Evolutionary conservation across 1,284 basidiomycete genomes (phyloP).

Genomic region (Sanguinoderma infundibulare): DNA sequence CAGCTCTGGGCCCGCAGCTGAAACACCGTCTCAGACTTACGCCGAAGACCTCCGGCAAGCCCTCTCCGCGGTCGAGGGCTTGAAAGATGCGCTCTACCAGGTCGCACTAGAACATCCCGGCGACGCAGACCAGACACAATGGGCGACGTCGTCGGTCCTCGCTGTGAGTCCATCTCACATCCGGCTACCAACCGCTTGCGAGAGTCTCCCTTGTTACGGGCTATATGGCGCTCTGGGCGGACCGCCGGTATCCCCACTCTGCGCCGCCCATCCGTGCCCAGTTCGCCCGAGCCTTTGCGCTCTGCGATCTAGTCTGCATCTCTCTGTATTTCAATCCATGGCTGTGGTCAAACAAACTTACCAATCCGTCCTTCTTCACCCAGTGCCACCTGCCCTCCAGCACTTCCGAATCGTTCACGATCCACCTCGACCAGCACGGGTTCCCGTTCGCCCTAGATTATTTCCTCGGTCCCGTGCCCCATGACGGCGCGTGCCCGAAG

Average conservation of each 20-base stretch:
- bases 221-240: constrained; percentile 10
- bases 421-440: constrained; percentile 55
- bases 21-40: constrained; percentile 43
- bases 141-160: constrained; percentile 75
- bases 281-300: constrained; percentile 6
- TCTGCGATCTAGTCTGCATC: constrained; percentile 1
- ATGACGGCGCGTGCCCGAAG: constrained; percentile 65
- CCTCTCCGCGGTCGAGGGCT: constrained; percentile 14
- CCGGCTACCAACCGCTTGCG: constrained; percentile 1
- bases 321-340: background rate
- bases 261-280: constrained; percentile 6
- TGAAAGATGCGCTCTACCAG: constrained; percentile 64
- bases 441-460: constrained; percentile 70
- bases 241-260: constrained; percentile 7
- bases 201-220: background rate
- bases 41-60: constrained; percentile 34
- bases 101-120: constrained; percentile 66
- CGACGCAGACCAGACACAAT: constrained; percentile 48
- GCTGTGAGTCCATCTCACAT: constrained; percentile 51
- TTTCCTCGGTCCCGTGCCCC: constrained; percentile 66
- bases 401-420: constrained; percentile 56
- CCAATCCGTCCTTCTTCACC: constrained; percentile 12
- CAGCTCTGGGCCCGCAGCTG: constrained; percentile 23
- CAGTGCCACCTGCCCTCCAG: constrained; percentile 65
- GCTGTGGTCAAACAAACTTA: constrained; percentile 15